Evolutionary conservation across 768 basidiomycete genomes (phyloP).

Genomic region (Cystobasidium ongulense): DNA sequence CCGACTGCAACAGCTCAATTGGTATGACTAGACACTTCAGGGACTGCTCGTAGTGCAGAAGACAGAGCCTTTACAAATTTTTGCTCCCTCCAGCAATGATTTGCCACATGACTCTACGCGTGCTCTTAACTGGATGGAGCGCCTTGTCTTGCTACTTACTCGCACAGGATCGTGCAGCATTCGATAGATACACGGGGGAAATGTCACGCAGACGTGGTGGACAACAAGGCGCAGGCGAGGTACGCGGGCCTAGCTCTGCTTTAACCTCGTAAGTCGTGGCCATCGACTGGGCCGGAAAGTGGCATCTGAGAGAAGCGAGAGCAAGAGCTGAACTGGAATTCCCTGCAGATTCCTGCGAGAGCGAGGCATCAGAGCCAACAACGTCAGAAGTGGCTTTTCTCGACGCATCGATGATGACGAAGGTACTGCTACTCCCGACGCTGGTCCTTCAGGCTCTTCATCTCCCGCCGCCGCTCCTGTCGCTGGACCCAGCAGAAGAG

Average conservation of each 20-base stretch:
- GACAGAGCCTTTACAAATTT: not conserved
- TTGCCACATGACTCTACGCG: not conserved
- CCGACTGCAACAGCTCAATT: no score
- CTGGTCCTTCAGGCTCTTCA: constrained; percentile 18
- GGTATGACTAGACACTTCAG: no score
- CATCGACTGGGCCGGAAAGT: not conserved
- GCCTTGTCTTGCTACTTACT: not conserved
- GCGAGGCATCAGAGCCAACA: constrained; percentile 14
- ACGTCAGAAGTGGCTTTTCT: constrained; percentile 22
- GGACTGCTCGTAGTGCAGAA: not conserved
- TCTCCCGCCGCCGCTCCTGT: constrained; percentile 1
- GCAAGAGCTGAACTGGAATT: not conserved
- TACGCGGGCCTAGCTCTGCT: constrained; percentile 16
- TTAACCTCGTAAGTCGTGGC: constrained; percentile 1
- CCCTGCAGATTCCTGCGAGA: constrained; percentile 3
- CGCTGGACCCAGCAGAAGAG: constrained; percentile 4
- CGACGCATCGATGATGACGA: not conserved
- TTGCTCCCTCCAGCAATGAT: not conserved
- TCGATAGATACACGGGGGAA: not conserved
- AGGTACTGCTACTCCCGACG: not conserved
- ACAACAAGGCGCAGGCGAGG: not conserved
- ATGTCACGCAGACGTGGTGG: constrained; percentile 24
- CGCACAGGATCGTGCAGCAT: not conserved
- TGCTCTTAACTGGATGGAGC: not conserved
- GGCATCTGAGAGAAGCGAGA: not conserved